A percentile compares a stretch with the other conserved stretches of the same genome.
Conservation (phyloP, 202 grass and related monocot genomes). For the Setaria italica region DNA sequence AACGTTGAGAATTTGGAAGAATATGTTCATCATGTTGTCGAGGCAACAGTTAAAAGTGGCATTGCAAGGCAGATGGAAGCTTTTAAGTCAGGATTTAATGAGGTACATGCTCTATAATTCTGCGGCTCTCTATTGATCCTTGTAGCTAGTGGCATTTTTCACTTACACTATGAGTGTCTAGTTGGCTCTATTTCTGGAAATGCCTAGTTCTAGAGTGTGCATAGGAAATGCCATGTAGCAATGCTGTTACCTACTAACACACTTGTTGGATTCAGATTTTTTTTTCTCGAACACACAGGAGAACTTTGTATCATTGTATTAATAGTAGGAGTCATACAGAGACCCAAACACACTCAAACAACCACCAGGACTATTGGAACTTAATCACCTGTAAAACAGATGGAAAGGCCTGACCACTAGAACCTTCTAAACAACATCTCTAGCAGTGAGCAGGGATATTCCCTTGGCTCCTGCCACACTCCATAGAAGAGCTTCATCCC, state of each 20-base stretch:
- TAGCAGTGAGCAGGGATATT: too few species aligned
- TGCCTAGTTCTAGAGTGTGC: constrained; percentile 6
- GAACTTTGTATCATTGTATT: too few species aligned
- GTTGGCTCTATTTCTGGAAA: constrained; percentile 25
- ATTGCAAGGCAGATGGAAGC: constrained; percentile 79
- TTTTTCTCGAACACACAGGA: too few species aligned
- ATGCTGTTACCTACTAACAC: too few species aligned
- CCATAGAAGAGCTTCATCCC: too few species aligned
- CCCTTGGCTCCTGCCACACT: too few species aligned
- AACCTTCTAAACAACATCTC: too few species aligned
- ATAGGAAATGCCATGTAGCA: background rate
- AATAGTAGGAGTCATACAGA: too few species aligned
- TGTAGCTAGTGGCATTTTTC: constrained; percentile 10
- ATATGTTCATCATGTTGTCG: constrained; percentile 74
- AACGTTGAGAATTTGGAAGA: constrained; percentile 77
- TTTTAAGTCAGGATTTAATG: constrained; percentile 92
- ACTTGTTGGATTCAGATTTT: background rate
- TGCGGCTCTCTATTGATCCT: constrained; percentile 26
- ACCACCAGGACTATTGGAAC: too few species aligned
- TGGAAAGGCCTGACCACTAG: too few species aligned
- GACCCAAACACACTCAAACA: too few species aligned
- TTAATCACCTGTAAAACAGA: too few species aligned
- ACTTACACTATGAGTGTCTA: constrained; percentile 5
- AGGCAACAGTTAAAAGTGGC: constrained; percentile 75
- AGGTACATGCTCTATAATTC: constrained; percentile 61